Evolutionary conservation across 495 filamentous ascomycete genomes (phyloP), one percentile per base, ranked within the genome.

Genomic region (Bryoglossum gracile): DNA sequence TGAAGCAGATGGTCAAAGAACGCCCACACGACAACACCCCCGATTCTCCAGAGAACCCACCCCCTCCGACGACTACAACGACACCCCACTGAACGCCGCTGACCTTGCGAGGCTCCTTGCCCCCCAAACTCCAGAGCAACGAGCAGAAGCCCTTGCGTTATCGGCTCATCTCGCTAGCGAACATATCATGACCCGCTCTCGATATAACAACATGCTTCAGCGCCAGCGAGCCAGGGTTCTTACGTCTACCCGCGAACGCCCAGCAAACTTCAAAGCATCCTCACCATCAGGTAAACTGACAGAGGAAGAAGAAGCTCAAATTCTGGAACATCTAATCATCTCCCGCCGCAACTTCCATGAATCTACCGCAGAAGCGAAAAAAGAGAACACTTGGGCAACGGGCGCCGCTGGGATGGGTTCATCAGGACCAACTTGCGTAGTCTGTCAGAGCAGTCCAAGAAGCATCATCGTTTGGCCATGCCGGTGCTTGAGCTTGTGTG

Each of bases 381-480:
- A 51, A 13, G 6, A 30, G 18, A 26, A 46, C 0, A 46, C 58
- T 0, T 90, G 85, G 77, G 72, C 78, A 22, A 73, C 72, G 2
- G 85, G 86, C 3, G 84, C 78, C 0, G 80, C 77, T 8, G 83
- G 84, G 1, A 75, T 91, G 53, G 87, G 83, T 2, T 70, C 74
- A 1, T 77, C 79, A 38, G 88, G 91, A 0, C 90, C 89, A 3
- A 83, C 86, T 43, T 98, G 92, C 61, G 92, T 96, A 1, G 86
- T 98, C 3, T 98, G 92, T 59, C 92, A 97, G 61, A 78, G 78
- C 21, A 77, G 72, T n/a, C 85, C 89, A 14, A 76, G 92, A 18
- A 95, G 85, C 3, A 84, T 97, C 42, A 84, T 98, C 46, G 84
- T 94, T 3, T 97, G 94, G 94, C 92, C 92, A 2, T 98, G 92